phyloP scores from a whole-genome alignment of 2,329 filamentous ascomycete species.

The Canariomyces notabilis region DNA sequence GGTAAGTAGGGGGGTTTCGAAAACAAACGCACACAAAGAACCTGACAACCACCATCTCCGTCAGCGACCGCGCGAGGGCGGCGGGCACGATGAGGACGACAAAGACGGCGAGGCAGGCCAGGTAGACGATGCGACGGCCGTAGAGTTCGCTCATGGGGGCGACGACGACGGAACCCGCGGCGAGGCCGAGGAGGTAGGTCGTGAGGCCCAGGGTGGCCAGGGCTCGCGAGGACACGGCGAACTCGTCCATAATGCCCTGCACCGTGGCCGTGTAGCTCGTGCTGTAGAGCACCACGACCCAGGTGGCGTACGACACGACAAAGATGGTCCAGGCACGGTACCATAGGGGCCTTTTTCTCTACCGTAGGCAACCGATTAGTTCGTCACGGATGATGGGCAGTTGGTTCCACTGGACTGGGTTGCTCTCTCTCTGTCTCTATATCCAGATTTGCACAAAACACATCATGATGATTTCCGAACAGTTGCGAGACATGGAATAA shows the following conservation, averaged over 20 bases:
- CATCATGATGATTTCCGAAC: too few relatives aligned
- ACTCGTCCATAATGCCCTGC: slow-evolving; percentile 60
- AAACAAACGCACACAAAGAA: slow-evolving; percentile 54
- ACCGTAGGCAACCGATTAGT: too few relatives aligned
- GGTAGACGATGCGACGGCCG: slow-evolving; percentile 60
- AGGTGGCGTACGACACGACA: slow-evolving; percentile 39
- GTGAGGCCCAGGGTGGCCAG: slow-evolving; percentile 67
- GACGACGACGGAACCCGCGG: slow-evolving; percentile 62
- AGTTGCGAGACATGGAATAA: background rate
- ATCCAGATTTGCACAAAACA: too few relatives aligned
- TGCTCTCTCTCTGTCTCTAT: too few relatives aligned
- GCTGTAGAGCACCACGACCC: slow-evolving; percentile 59
- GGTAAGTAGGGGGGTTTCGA: background rate
- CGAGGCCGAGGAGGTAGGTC: slow-evolving; percentile 67
- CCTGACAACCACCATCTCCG: slow-evolving; percentile 59
- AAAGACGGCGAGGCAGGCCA: slow-evolving; percentile 58
- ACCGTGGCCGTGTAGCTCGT: slow-evolving; percentile 70
- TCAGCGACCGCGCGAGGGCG: slow-evolving; percentile 59
- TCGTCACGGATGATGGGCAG: too few relatives aligned
- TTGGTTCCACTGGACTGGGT: too few relatives aligned
- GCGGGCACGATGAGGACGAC: slow-evolving; percentile 64
- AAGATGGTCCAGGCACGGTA: slow-evolving; percentile 36
- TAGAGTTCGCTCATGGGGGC: slow-evolving; percentile 67
- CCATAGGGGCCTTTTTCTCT: slow-evolving; percentile 49
- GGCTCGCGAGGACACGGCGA: slow-evolving; percentile 46